Evolutionary conservation across 768 basidiomycete genomes (phyloP), one percentile per base, ranked within the genome.

Genomic region (Podaxis sp.): DNA sequence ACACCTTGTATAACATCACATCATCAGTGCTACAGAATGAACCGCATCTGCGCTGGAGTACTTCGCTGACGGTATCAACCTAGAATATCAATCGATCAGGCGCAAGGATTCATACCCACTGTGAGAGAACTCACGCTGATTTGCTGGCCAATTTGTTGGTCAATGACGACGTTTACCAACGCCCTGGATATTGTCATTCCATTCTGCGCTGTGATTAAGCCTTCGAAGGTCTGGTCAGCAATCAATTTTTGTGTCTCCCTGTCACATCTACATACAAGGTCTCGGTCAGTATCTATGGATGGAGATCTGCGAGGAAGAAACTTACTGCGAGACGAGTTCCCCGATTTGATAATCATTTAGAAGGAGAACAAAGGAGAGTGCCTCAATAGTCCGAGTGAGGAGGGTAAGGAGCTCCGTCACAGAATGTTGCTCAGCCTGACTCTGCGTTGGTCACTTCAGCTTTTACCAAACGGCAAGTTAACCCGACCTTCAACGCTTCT

Each of bases 21-120:
- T 99, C 97, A 69, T 98, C 97, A 1, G 95, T 89, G 66, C 95
- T 95, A 73, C 95, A 98, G 82, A 98, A 98, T 13, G 95, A 93
- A 2, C 96, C 95, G 66, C 97, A 99, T 70, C 94, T 82, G 67
- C 91, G 88, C 69, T 98, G 96, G 40, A 99, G 75, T 46, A 95
- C 87, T 67, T 98, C 95, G 70, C 93, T 96, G 72, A 99, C 91
- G 5, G 94, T 91, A 72, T 99, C 97, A 64, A 99, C 92, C 95
- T 96, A 61, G 28, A 61, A 50, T 57, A 36, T 61, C 60, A 13
- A n/a, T 65, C 55, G 62, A 55, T 63, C 42, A 62, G 55, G 23
- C 27, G 35, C 37, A 57, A 13, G 13, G n/a, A 38, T 25, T 50
- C 42, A 11, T 23, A 14, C 36, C 36, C 50, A 44, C 13, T 47